These are phyloP conservation scores for Anthracocystis walkeri DNA, from an alignment of 1,284 basidiomycete species.

Conservation along the genomic window DNA sequence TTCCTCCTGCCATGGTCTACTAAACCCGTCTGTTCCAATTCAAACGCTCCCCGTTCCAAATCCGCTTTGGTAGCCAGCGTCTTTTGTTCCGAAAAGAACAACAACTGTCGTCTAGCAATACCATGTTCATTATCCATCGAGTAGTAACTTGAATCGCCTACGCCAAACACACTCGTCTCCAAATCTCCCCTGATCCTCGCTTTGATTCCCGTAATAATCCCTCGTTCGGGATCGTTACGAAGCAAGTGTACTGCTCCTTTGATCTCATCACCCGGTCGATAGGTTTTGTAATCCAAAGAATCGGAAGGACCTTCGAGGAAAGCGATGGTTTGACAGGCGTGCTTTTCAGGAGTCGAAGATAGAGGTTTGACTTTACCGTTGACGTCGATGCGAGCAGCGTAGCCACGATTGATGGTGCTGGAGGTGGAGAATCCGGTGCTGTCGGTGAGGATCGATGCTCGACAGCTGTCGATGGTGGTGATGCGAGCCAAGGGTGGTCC, in stretches of 20 bases:
- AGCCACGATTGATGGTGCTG: conserved; percentile 53
- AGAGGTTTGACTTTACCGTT: conserved; percentile 50
- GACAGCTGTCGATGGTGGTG: conserved; percentile 37
- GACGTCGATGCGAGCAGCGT: conserved; percentile 53
- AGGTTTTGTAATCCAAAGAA: conserved; percentile 52
- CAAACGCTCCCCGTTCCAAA: conserved; percentile 39
- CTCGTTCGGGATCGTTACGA: conserved; percentile 47
- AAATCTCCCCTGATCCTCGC: conserved; percentile 50
- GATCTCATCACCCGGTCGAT: conserved; percentile 53
- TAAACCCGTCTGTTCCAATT: conserved; percentile 44
- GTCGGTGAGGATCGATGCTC: conserved; percentile 45
- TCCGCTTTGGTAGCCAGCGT: conserved; percentile 41
- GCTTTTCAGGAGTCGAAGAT: conserved; percentile 26
- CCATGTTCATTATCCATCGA: conserved; percentile 48
- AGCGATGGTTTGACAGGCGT: conserved; percentile 48
- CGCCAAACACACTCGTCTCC: conserved; percentile 51
- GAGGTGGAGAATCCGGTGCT: conserved; percentile 52
- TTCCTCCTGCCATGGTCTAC: conserved; percentile 49
- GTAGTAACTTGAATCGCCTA: conserved; percentile 54
- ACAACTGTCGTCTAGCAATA: conserved; percentile 48
- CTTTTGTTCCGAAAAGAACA: conserved; percentile 50
- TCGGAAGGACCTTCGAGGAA: conserved; percentile 50
- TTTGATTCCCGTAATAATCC: conserved; percentile 50
- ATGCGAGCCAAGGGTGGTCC: conserved; percentile 29
- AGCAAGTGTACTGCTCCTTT: conserved; percentile 50